Conservation (phyloP, 2,329 filamentous ascomycete species). For the Plenodomus lindquistii region DNA sequence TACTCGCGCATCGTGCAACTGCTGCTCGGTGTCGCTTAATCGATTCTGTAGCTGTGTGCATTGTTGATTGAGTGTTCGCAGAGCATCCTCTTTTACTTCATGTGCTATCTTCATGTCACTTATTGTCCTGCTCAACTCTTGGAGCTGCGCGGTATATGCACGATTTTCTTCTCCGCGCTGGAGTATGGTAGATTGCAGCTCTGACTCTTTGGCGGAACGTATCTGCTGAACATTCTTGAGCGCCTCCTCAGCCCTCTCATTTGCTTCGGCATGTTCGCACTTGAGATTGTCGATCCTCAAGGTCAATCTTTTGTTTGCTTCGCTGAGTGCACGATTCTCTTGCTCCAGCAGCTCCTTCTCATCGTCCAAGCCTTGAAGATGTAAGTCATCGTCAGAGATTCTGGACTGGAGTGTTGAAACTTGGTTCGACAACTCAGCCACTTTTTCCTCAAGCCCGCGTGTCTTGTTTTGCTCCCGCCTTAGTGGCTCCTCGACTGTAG, state of each 20-base stretch:
- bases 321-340: conserved; percentile 44
- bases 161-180: conserved; percentile 9
- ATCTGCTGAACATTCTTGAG: conserved; percentile 25
- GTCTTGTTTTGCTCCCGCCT: conserved; percentile 48
- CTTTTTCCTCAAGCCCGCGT: conserved; percentile 35
- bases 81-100: conserved; percentile 13
- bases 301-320: conserved; percentile 38
- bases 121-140: conserved; percentile 13
- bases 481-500: conserved; percentile 59
- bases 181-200: conserved; percentile 26
- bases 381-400: conserved; percentile 25
- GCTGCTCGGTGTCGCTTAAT: conserved; percentile 22
- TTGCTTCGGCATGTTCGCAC: conserved; percentile 45
- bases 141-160: conserved; percentile 2
- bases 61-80: conserved; percentile 10
- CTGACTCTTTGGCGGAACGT: conserved; percentile 44
- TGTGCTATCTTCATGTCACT: conserved; percentile 8
- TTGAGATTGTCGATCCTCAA: conserved; percentile 35
- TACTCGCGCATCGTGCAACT: conserved; percentile 26
- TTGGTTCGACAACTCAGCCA: conserved; percentile 40
- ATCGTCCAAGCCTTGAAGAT: conserved; percentile 41
- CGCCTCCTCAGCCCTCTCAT: conserved; percentile 35
- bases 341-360: conserved; percentile 24
- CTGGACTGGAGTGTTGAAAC: conserved; percentile 39
- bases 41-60: conserved; percentile 41